A percentile compares a stretch with the other conserved stretches of the same genome.
phyloP scores from a whole-genome alignment of 768 basidiomycete genomes.

The Leucocoprinus sp. region DNA sequence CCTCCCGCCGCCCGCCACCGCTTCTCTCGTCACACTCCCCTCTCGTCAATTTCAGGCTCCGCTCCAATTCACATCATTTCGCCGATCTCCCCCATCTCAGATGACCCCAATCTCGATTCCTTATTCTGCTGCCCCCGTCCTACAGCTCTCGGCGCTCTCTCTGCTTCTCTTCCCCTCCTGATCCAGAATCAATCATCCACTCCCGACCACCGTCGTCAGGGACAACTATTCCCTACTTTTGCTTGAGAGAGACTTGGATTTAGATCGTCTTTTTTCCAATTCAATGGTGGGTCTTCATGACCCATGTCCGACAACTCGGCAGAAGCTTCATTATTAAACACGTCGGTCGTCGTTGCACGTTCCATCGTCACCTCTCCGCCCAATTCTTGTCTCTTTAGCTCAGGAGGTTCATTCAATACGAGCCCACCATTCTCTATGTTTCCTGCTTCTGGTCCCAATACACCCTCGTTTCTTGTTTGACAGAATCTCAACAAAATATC shows the following conservation, averaged over 20 bases:
- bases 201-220: no score
- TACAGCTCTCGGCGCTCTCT: background rate
- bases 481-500: background rate
- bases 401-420: background rate
- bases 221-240: no score
- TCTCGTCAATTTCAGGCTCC: background rate
- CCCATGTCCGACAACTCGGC: no score
- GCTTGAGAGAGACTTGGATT: no score
- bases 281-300: no score
- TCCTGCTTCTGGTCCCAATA: no score
- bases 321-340: no score
- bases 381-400: background rate
- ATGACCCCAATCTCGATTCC: conserved; percentile 5
- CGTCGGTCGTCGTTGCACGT: conserved; percentile 1
- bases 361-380: background rate
- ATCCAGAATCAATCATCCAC: no score
- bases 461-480: background rate
- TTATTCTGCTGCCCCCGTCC: background rate
- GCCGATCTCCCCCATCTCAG: conserved; percentile 10
- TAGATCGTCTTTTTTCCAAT: no score
- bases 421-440: background rate
- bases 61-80: background rate
- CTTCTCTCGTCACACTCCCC: conserved; percentile 1
- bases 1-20: background rate
- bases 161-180: no score